Evolutionary conservation across 139 green algal genomes (phyloP).

Genomic region (Closterium sp.): DNA sequence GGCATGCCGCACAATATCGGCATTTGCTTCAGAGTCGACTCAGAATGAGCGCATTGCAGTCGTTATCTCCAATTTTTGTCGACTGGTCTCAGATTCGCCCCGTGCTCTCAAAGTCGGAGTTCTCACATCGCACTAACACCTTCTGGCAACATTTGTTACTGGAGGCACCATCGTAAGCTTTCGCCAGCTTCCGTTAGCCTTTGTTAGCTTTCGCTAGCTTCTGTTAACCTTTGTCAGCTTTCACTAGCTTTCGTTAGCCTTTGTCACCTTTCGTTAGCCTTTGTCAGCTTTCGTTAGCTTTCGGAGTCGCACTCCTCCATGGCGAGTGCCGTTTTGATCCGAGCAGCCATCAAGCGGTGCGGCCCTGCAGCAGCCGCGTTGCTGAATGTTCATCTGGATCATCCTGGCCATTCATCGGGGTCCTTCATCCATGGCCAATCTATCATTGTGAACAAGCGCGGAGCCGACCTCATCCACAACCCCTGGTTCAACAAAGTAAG

Average conservation of each 20-base stretch:
- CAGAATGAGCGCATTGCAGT: too few species aligned
- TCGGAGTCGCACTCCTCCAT: not conserved
- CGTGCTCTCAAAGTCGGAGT: not conserved
- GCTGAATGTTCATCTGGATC: not conserved
- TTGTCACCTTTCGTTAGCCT: too few species aligned
- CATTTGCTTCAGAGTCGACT: too few species aligned
- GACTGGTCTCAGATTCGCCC: not conserved
- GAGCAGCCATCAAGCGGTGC: not conserved
- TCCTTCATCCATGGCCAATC: not conserved
- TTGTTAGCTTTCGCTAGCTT: too few species aligned
- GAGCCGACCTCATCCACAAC: conserved; percentile 69
- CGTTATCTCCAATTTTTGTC: not conserved
- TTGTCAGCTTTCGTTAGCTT: not conserved
- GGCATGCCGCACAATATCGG: too few species aligned
- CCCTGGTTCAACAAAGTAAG: conserved; percentile 67
- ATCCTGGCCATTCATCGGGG: not conserved
- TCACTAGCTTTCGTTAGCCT: not conserved
- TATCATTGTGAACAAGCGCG: conserved; percentile 49
- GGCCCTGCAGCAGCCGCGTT: not conserved
- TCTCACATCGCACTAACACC: not conserved
- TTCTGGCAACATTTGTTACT: too few species aligned
- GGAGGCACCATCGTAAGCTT: too few species aligned
- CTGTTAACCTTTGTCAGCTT: too few species aligned
- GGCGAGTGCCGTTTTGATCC: not conserved
- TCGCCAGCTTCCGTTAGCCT: not conserved